Evolutionary conservation across 176 grass and related monocot species (phyloP).

Genomic region (Raddia guianensis): DNA sequence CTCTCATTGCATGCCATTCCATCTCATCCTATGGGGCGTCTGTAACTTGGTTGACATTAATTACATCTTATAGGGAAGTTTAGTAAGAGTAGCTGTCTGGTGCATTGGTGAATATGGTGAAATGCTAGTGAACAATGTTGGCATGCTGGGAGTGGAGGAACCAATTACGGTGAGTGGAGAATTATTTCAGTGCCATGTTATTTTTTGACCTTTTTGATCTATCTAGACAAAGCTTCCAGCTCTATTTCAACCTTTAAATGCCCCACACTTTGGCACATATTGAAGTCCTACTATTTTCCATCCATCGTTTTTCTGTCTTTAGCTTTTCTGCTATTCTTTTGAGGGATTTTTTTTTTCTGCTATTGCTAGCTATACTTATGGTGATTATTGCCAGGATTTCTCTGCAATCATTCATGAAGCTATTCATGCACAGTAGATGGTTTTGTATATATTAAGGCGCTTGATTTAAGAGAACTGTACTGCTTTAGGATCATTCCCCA

Average conservation of each 20-base stretch:
- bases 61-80: conserved; percentile 69
- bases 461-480: conserved; percentile 12
- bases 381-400: conserved; percentile 20
- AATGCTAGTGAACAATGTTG: conserved; percentile 94
- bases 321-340: background rate
- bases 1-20: conserved; percentile 22
- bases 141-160: conserved; percentile 67
- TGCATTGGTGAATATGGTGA: conserved; percentile 98
- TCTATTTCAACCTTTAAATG: background rate
- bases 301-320: conserved; percentile 1
- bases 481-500: background rate
- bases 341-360: background rate
- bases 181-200: conserved; percentile 25
- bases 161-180: conserved; percentile 61
- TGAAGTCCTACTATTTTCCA: conserved; percentile 10
- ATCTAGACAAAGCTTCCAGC: conserved; percentile 7
- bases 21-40: conserved; percentile 21
- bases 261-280: conserved; percentile 13
- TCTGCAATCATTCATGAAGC: conserved; percentile 15
- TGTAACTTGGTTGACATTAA: conserved; percentile 36
- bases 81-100: conserved; percentile 91
- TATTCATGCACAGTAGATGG: background rate
- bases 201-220: conserved; percentile 14
- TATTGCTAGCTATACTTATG: background rate
- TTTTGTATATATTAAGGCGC: background rate